phyloP scores from a whole-genome alignment of 176 grass and related monocot species.

The Urochloa ruziziensis region DNA sequence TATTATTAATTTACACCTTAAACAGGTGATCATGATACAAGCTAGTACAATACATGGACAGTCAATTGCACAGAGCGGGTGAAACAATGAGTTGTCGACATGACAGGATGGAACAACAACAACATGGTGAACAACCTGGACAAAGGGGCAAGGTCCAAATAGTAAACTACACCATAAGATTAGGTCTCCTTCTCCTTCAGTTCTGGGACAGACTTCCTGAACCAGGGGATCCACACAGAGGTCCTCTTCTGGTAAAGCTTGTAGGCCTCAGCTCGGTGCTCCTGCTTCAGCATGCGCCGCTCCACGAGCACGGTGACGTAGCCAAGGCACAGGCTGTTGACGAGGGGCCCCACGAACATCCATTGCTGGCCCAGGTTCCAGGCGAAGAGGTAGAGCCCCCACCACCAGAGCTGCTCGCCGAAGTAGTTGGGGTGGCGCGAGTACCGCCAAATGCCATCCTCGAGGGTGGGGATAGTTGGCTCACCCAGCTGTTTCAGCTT shows the following conservation, averaged over 20 bases:
- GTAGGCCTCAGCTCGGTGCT: slow-evolving; percentile 62
- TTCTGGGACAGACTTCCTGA: slow-evolving; percentile 41
- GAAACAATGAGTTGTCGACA: neutral
- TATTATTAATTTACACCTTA: slow-evolving; percentile 25
- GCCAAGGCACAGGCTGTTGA: slow-evolving; percentile 75
- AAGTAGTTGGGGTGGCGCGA: slow-evolving; percentile 97
- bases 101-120: neutral
- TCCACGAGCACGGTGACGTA: slow-evolving; percentile 86
- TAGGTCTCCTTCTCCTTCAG: slow-evolving; percentile 51
- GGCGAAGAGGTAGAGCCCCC: slow-evolving; percentile 74
- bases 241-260: slow-evolving; percentile 65
- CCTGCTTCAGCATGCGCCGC: slow-evolving; percentile 77
- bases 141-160: neutral
- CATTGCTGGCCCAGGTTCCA: slow-evolving; percentile 71
- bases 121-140: neutral
- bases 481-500: slow-evolving; percentile 41
- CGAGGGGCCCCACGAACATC: slow-evolving; percentile 72
- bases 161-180: neutral
- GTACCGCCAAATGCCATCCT: slow-evolving; percentile 65
- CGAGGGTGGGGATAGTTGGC: slow-evolving; percentile 49
- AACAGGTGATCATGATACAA: slow-evolving; percentile 21
- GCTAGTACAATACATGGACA: neutral
- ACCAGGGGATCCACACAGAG: slow-evolving; percentile 92
- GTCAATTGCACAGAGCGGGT: slow-evolving; percentile 19
- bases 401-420: slow-evolving; percentile 94